phyloP scores from a whole-genome alignment of 306 rosid species.

The Albizia julibrissin region DNA sequence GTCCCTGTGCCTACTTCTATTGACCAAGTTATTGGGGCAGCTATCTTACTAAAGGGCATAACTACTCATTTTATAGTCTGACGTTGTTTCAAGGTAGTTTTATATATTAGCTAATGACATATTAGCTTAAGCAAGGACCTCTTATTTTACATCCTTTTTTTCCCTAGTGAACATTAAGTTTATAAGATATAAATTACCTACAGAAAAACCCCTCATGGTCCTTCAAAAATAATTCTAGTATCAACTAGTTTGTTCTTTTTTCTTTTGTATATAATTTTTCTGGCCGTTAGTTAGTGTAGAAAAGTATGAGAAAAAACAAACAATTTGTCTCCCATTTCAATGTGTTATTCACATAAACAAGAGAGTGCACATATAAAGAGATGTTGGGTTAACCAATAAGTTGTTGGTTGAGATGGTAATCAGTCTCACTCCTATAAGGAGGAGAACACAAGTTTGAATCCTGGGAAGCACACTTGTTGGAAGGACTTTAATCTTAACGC shows the following conservation, averaged over 20 bases:
- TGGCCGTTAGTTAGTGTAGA: neutral
- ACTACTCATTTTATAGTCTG: slow-evolving; percentile 68
- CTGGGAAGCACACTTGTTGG: too few species aligned
- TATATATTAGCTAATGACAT: neutral
- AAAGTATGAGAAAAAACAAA: neutral
- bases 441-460: too few species aligned
- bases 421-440: rapidly evolving
- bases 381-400: too few species aligned
- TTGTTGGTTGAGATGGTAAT: too few species aligned
- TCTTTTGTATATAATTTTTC: neutral
- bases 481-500: too few species aligned
- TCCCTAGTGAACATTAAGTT: neutral
- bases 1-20: slow-evolving; percentile 83
- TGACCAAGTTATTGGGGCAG: slow-evolving; percentile 72
- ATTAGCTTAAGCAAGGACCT: slow-evolving; percentile 3
- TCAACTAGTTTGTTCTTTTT: neutral
- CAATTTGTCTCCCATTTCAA: neutral
- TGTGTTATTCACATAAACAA: neutral
- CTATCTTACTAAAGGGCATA: slow-evolving; percentile 86
- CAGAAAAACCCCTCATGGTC: neutral
- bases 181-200: neutral
- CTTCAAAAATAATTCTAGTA: neutral
- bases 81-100: slow-evolving; percentile 73
- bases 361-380: neutral
- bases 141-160: neutral